Evolutionary conservation across 1,284 basidiomycete species (phyloP).

Genomic region (Trichosporon inkin): DNA sequence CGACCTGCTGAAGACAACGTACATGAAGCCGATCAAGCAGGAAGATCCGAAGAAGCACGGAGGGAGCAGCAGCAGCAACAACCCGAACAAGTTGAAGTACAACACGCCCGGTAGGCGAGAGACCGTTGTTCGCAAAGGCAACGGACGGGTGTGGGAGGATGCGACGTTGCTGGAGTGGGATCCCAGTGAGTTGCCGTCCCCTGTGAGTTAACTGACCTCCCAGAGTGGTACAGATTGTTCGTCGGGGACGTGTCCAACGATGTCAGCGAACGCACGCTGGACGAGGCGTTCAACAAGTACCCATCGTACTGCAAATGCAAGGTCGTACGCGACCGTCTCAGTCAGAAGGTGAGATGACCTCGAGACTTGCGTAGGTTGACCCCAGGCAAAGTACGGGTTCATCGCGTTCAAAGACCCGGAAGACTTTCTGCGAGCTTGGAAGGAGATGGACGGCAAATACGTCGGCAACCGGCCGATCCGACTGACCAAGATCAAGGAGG

Average conservation of each 20-base stretch:
- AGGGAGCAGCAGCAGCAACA: constrained; percentile 10
- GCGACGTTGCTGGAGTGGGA: constrained; percentile 97
- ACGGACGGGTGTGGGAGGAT: constrained; percentile 96
- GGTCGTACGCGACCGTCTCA: constrained; percentile 86
- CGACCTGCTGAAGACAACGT: constrained; percentile 29
- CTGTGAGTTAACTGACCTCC: constrained; percentile 6
- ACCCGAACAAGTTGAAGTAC: constrained; percentile 18
- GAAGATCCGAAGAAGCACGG: constrained; percentile 11
- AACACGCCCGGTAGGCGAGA: constrained; percentile 53
- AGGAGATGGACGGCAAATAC: constrained; percentile 99
- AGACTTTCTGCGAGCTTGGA: constrained; percentile 98
- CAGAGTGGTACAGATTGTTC: constrained; percentile 96
- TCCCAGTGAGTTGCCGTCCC: constrained; percentile 62
- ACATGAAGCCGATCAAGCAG: constrained; percentile 12
- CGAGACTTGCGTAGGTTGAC: constrained; percentile 10
- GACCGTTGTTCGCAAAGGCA: constrained; percentile 91
- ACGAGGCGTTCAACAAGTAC: constrained; percentile 90
- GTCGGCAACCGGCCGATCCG: constrained; percentile 92
- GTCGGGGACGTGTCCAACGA: constrained; percentile 98
- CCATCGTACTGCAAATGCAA: constrained; percentile 88
- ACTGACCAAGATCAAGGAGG: constrained; percentile 76
- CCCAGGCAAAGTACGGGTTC: constrained; percentile 91
- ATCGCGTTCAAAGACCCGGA: constrained; percentile 97
- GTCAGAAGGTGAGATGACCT: constrained; percentile 78
- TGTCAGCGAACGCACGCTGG: constrained; percentile 87